Conservation (phyloP, 805 yeast species). For the Teunomyces kruisii region DNA sequence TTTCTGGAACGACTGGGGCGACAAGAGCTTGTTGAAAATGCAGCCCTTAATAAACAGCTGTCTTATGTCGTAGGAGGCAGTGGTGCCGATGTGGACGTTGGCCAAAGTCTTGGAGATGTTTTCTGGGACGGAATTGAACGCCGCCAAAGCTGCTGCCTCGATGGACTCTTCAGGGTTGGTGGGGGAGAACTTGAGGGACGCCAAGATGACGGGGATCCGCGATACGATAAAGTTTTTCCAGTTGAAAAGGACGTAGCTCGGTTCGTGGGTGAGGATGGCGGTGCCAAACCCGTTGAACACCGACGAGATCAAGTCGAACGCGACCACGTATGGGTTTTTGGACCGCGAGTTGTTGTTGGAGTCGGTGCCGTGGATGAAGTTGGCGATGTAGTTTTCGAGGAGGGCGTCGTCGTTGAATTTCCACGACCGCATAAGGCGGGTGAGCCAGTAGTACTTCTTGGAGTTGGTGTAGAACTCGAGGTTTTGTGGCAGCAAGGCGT, state of each 20-base stretch:
- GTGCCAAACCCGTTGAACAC: slow-evolving; percentile 21
- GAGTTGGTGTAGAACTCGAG: slow-evolving; percentile 10
- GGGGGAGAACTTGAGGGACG: slow-evolving; percentile 14
- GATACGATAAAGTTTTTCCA: slow-evolving; percentile 37
- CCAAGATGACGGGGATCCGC: slow-evolving; percentile 25
- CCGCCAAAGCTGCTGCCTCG: slow-evolving; percentile 16
- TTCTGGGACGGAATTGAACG: slow-evolving; percentile 12
- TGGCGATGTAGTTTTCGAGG: slow-evolving; percentile 10
- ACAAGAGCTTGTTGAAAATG: slow-evolving; percentile 26
- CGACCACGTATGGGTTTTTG: slow-evolving; percentile 12
- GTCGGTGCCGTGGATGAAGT: slow-evolving; percentile 8
- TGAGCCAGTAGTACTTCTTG: slow-evolving; percentile 28
- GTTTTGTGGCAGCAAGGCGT: slow-evolving; percentile 10
- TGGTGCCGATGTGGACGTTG: slow-evolving; percentile 9
- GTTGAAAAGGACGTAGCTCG: slow-evolving; percentile 27
- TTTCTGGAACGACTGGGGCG: slow-evolving; percentile 23
- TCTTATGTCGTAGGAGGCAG: slow-evolving; percentile 20
- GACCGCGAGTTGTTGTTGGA: slow-evolving; percentile 10
- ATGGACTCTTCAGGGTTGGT: slow-evolving; percentile 11
- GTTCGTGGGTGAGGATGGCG: slow-evolving; percentile 19
- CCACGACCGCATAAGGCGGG: slow-evolving; percentile 23
- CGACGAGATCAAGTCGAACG: slow-evolving; percentile 18
- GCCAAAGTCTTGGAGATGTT: neutral
- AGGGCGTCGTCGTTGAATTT: slow-evolving; percentile 15
- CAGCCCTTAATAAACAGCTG: slow-evolving; percentile 31